These are phyloP conservation scores for Parmelia sp. DNA, from an alignment of 495 filamentous ascomycete species.

Conservation along the genomic window DNA sequence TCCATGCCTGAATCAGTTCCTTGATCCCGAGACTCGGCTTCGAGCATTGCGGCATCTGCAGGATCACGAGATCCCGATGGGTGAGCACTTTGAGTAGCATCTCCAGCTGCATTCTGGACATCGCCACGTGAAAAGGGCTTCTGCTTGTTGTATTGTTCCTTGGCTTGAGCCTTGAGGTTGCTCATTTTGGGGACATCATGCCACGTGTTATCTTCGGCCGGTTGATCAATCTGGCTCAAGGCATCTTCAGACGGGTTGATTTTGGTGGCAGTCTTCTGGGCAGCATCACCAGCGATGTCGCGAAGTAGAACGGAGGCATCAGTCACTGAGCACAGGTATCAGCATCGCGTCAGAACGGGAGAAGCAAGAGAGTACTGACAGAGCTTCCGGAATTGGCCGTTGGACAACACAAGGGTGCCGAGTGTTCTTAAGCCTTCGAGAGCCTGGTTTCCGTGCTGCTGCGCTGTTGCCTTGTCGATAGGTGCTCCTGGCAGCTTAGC, in stretches of 20 bases:
- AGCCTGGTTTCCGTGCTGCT: constrained; percentile 74
- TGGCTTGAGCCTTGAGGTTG: constrained; percentile 60
- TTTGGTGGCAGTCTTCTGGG: constrained; percentile 68
- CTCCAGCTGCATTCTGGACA: constrained; percentile 47
- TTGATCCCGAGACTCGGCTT: constrained; percentile 41
- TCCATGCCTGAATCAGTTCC: constrained; percentile 47
- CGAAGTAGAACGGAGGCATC: constrained; percentile 79
- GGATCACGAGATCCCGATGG: constrained; percentile 47
- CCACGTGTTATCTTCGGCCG: constrained; percentile 89
- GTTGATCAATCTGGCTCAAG: constrained; percentile 67
- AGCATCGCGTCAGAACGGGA: constrained; percentile 20
- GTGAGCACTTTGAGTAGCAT: constrained; percentile 49
- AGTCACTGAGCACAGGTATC: constrained; percentile 52
- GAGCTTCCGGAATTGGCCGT: constrained; percentile 94
- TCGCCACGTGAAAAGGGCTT: constrained; percentile 52
- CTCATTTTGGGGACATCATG: constrained; percentile 80
- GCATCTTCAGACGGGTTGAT: constrained; percentile 76
- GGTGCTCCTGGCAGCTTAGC: constrained; percentile 56
- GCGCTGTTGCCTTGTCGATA: constrained; percentile 63
- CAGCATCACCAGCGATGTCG: constrained; percentile 86
- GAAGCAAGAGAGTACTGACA: constrained; percentile 46
- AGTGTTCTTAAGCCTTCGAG: constrained; percentile 82
- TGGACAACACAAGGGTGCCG: constrained; percentile 85
- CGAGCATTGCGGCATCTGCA: constrained; percentile 38
- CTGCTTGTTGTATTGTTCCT: constrained; percentile 53